Base-by-base conservation (phyloP, 345 rosid species). In the Trapa incisa region DNA sequence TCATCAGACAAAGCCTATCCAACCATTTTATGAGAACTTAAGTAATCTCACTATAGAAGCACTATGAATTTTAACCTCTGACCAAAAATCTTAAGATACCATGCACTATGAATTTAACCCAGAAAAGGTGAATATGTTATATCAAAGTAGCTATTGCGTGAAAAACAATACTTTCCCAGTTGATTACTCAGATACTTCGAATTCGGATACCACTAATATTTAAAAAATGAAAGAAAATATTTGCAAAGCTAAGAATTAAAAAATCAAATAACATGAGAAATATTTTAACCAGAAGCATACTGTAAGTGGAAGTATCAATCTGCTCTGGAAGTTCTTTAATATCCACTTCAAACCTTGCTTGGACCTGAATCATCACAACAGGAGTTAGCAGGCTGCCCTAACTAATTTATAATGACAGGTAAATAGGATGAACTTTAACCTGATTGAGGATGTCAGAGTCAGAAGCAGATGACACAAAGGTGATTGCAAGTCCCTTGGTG, bases 301-400 rank as follows among this genome's bases (percentile, higher is more conserved):
- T 92, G 80, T 92, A 92, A 11, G 96, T 86, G 8, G 98, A 87
- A 10, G 98, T 89, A 73, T 92, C 96, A 67, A 92, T 92, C 78
- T 89, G 96, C 83, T 92, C 98, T 12, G 96, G 98, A 38, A 92
- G 98, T 76, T 87, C 96, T 80, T 92, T 92, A 50, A 92, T 89
- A 67, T 89, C 98, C 68, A 92, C 98, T 78, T 89, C 96, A 71
- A 92, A 92, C 83, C 96, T 86, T 72, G 88, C 98, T 71, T 92
- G 96, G 36, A 92, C 96, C 96, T 89, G 77, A 38, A n/a, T 53
- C 57, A 53, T 53, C 16, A 15, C 17, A 67, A 64, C 65, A 42
- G 70, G 65, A 58, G 62, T 68, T 37, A 42, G 48, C 52, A 41
- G 7, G 41, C 37, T 6, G 9, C 15, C 53, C 11, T 13, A 8